phyloP scores from a whole-genome alignment of 1,284 basidiomycete genomes.

The Melanopsichium pennsylvanicum region DNA sequence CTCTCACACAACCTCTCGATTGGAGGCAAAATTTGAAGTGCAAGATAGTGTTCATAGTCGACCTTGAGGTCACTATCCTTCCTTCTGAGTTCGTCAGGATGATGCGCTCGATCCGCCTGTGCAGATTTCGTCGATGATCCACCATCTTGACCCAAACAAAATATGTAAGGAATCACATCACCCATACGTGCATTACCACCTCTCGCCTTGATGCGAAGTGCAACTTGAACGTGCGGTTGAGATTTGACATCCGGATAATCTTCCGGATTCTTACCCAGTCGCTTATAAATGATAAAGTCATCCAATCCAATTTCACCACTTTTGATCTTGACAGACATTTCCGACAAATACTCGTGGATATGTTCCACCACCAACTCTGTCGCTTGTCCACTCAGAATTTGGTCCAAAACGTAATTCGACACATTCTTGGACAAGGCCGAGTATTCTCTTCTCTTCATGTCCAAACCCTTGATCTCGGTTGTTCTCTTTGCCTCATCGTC shows the following conservation, averaged over 20 bases:
- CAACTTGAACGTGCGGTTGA: conserved; percentile 97
- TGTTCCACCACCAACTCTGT: conserved; percentile 88
- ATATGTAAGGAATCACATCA: conserved; percentile 95
- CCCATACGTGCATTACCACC: conserved; percentile 82
- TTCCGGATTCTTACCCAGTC: conserved; percentile 63
- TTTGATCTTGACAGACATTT: conserved; percentile 79
- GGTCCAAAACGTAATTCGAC: conserved; percentile 75
- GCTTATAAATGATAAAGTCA: conserved; percentile 82
- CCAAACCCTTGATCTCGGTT: conserved; percentile 90
- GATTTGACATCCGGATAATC: conserved; percentile 95
- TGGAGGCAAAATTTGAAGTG: conserved; percentile 90
- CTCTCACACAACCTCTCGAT: conserved; percentile 93
- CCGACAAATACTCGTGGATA: conserved; percentile 89
- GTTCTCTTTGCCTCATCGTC: conserved; percentile 50
- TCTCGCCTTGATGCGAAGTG: conserved; percentile 85
- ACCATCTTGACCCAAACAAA: conserved; percentile 82
- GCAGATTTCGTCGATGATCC: conserved; percentile 75
- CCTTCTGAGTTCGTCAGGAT: conserved; percentile 88
- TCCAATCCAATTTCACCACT: conserved; percentile 81
- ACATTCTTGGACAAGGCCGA: conserved; percentile 89
- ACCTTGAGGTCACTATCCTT: conserved; percentile 55
- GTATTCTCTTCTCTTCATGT: conserved; percentile 99
- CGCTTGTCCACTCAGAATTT: conserved; percentile 88
- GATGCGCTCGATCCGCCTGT: conserved; percentile 89
- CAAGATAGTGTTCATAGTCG: conserved; percentile 84